Base-by-base conservation (phyloP, 2,329 filamentous ascomycete species). In the Fusarium continuum region DNA sequence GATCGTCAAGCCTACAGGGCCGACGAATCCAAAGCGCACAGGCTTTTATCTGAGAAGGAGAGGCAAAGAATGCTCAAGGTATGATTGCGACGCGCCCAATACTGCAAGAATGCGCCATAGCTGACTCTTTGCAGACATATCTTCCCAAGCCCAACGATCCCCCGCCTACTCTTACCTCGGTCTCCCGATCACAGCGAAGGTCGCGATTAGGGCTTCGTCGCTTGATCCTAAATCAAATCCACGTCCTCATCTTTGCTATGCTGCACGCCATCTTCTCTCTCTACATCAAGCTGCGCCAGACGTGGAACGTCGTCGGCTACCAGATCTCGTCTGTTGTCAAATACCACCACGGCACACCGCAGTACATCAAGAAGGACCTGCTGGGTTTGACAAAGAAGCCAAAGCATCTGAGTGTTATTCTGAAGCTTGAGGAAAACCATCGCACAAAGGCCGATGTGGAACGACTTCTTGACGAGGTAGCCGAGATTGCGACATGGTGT, bases 311-410 rank as follows among this genome's bases (percentile, higher is more conserved):
- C 8, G 83, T 96, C 44, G 82, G 88, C 67, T 91, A 95, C 74
- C 88, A 91, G 57, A 80, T 94, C 64, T 86, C 92, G 48, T 91
- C 92, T 9, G 85, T 98, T 60, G 82, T 96, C 50, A 93, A 94
- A 76, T 95, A 99, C 79, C 96, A 99, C 79, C 95, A 99, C 77
- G 91, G 92, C 47, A 96, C 94, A 1, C 95, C 95, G 8, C 92
- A 96, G 74, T 87, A 97, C 73, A 97, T 99, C 68, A 88, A 90
- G 72, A 89, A 90, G 71, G 95, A 99, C 78, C 89, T 98, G 22
- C 87, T 87, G 74, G 83, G 84, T 9, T 77, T 99, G 54, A 84
- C 82, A 55, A 87, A 90, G 69, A 78, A 96, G 58, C 95, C 95
- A 3, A 86, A 90, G 65, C 95, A 99, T 73, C 76, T 99, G 45